Evolutionary conservation across 805 yeast species (phyloP).

Genomic region (Candida ortonii): DNA sequence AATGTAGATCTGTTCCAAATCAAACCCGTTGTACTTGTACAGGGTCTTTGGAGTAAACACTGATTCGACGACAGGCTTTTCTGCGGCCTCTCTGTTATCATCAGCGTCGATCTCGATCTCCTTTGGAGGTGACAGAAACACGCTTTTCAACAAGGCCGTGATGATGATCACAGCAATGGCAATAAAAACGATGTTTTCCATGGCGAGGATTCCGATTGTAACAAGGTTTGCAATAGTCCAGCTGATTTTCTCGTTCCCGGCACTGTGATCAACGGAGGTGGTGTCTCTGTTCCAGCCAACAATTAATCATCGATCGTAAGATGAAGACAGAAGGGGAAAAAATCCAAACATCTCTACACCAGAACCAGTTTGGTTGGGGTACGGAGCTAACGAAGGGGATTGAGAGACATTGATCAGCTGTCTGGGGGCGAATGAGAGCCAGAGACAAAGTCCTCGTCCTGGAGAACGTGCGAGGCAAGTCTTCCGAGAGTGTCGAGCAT

Average conservation of each 20-base stretch:
- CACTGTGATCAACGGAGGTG: too few species aligned
- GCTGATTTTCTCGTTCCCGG: too few species aligned
- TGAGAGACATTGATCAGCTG: too few species aligned
- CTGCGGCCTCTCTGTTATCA: slow-evolving; percentile 9
- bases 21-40: slow-evolving; percentile 75
- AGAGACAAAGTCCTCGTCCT: slow-evolving; percentile 25
- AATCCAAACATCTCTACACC: too few species aligned
- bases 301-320: too few species aligned
- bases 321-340: too few species aligned
- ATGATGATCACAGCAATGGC: slow-evolving; percentile 24
- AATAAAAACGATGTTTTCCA: slow-evolving; percentile 28
- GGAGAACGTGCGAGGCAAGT: slow-evolving; percentile 34
- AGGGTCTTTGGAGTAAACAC: slow-evolving; percentile 74
- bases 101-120: slow-evolving; percentile 26
- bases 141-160: slow-evolving; percentile 22
- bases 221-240: too few species aligned
- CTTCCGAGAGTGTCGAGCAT: slow-evolving; percentile 36
- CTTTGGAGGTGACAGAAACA: slow-evolving; percentile 20
- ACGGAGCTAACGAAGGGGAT: background rate
- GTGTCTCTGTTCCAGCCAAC: too few species aligned
- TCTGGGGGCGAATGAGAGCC: background rate
- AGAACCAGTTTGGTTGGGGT: background rate
- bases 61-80: slow-evolving; percentile 30
- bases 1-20: slow-evolving; percentile 74
- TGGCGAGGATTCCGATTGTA: slow-evolving; percentile 5